A percentile compares a stretch with the other conserved stretches of the same genome.
phyloP scores from a whole-genome alignment of 352 stramenopile species.

The Globisporangium apiculatum region DNA sequence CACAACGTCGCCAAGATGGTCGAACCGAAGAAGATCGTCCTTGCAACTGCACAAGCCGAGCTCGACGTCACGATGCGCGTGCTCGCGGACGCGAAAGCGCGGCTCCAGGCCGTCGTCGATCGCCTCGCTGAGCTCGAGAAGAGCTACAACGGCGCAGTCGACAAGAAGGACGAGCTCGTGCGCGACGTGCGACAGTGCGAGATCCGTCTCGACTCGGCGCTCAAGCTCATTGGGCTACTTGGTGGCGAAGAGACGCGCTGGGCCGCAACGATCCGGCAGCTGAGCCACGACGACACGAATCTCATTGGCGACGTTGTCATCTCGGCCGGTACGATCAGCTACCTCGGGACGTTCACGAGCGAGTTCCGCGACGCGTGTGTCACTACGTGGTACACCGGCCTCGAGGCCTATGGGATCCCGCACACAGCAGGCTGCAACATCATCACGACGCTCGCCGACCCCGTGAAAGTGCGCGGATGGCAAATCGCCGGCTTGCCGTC shows the following conservation, averaged over 20 bases:
- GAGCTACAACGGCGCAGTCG: conserved; percentile 82
- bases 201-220: conserved; percentile 82
- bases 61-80: conserved; percentile 85
- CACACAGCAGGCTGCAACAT: conserved; percentile 84
- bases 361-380: conserved; percentile 88
- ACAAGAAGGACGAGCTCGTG: conserved; percentile 83
- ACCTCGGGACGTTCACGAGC: conserved; percentile 90
- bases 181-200: conserved; percentile 77
- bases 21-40: conserved; percentile 88
- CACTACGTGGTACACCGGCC: conserved; percentile 71
- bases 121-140: conserved; percentile 86
- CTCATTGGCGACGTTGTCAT: conserved; percentile 90
- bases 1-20: conserved; percentile 89
- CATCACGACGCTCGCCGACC: conserved; percentile 85
- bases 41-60: conserved; percentile 76
- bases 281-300: conserved; percentile 80
- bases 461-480: conserved; percentile 88
- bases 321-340: conserved; percentile 89
- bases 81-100: conserved; percentile 78
- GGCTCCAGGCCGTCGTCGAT: conserved; percentile 81
- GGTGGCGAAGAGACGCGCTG: conserved; percentile 88
- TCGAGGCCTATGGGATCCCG: conserved; percentile 66
- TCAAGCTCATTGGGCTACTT: conserved; percentile 88
- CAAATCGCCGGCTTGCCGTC: conserved; percentile 88
- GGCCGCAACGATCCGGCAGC: conserved; percentile 78